Evolutionary conservation across 2,329 filamentous ascomycete species (phyloP).

Genomic region (Ambrosiella beaveri): DNA sequence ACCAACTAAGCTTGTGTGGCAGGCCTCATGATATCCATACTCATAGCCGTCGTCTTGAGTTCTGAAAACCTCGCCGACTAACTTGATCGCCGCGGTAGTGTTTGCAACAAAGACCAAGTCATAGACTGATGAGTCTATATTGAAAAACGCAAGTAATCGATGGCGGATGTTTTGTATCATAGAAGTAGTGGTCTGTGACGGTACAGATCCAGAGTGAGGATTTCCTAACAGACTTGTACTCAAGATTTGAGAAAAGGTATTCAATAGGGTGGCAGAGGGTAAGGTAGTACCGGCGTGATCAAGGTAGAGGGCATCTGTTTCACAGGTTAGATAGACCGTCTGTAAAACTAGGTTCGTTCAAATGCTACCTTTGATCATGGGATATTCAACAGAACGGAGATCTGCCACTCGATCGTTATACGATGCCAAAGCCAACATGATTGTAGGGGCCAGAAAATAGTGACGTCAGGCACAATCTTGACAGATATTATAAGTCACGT

Average conservation of each 20-base stretch:
- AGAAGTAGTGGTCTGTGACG: slow-evolving; percentile 38
- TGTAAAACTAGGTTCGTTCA: neutral
- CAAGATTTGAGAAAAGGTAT: slow-evolving; percentile 37
- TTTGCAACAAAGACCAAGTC: slow-evolving; percentile 46
- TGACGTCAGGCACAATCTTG: neutral
- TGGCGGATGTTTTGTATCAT: slow-evolving; percentile 38
- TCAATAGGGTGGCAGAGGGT: slow-evolving; percentile 40
- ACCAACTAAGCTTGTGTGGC: slow-evolving; percentile 50
- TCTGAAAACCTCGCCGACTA: slow-evolving; percentile 40
- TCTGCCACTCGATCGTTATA: slow-evolving; percentile 45
- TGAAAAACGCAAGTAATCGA: slow-evolving; percentile 38
- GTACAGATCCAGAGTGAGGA: slow-evolving; percentile 46
- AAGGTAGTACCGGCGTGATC: slow-evolving; percentile 42
- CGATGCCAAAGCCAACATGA: neutral
- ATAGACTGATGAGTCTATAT: slow-evolving; percentile 39
- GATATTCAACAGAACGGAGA: slow-evolving; percentile 44
- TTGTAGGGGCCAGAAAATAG: neutral
- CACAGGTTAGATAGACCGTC: neutral
- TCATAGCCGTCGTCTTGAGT: slow-evolving; percentile 33
- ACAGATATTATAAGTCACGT: neutral
- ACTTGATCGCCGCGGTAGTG: slow-evolving; percentile 44
- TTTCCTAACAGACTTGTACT: slow-evolving; percentile 45
- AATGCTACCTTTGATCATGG: slow-evolving; percentile 47
- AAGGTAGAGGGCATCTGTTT: slow-evolving; percentile 29
- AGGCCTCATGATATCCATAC: slow-evolving; percentile 44